Evolutionary conservation across 2,329 filamentous ascomycete genomes (phyloP).

Genomic region (Pseudogymnoascus sp.): DNA sequence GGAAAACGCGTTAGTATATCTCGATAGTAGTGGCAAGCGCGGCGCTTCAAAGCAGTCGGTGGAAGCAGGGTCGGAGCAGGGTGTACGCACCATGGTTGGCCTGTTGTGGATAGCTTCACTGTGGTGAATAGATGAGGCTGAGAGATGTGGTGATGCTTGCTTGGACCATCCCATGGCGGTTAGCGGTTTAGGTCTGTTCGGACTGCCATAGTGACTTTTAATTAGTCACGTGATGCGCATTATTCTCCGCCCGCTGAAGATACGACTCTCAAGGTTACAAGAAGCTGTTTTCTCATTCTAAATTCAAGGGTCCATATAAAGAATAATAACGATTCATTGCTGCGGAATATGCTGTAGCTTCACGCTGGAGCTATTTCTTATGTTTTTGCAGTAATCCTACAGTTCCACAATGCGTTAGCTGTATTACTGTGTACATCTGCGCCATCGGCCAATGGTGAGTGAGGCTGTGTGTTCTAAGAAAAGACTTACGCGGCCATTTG

Average conservation of each 20-base stretch:
- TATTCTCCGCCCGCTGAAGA: neutral
- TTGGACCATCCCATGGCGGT: neutral
- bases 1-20: neutral
- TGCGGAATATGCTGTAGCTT: neutral
- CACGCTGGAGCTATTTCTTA: neutral
- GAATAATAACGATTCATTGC: neutral
- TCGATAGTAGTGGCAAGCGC: neutral
- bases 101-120: slow-evolving; percentile 7
- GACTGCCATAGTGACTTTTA: neutral
- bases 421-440: neutral
- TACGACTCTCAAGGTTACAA: neutral
- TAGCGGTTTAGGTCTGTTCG: neutral
- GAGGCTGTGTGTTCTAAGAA: neutral
- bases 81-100: slow-evolving; percentile 5
- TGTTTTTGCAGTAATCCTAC: neutral
- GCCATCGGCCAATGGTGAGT: neutral
- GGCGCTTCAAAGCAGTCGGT: neutral
- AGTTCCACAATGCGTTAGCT: neutral
- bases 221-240: neutral
- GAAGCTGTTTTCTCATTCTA: neutral
- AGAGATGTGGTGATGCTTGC: neutral
- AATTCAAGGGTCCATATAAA: neutral
- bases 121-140: neutral
- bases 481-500: neutral
- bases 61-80: neutral